Base-by-base conservation (phyloP, 1,284 basidiomycete species). In the Pisolithus thermaeus region DNA sequence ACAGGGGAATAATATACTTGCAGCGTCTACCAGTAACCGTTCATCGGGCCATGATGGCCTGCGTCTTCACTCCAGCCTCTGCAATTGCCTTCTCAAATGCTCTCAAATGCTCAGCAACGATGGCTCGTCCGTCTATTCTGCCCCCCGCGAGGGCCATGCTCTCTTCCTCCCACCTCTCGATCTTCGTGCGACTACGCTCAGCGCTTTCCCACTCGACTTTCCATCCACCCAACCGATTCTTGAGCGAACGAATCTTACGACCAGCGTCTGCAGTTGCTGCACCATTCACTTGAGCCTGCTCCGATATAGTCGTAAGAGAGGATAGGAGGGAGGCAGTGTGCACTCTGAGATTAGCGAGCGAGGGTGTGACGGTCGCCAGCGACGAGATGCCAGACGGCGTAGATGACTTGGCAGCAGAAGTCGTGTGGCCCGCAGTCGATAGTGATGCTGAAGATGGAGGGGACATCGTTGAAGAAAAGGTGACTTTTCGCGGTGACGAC, bases 251-350 rank as follows among this genome's bases (percentile, higher is more conserved):
- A 50, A 91, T 83, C 69, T 87, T 89, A 46, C 88, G 76, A 42
- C 88, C 89, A 2, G 89, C 86, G 54, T 91, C 89, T 3, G 88
- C 81, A 9, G 87, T 88, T 3, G 84, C 85, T 0, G 85, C 89
- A 18, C 85, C 81, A 60, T 90, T 89, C 46, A 90, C 87, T 64
- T 91, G 88, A 8, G 87, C 86, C 54, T 91, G 88, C 61, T 91
- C 88, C n/a, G 87, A 90, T 57, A 91, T 81, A 32, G 80, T 79
- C 3, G 81, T 77, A 36, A 91, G 76, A 7, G 87, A 87, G n/a
- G 81, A 71, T 39, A 84, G 80, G 43, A 90, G 78, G 4, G 85
- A 83, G 16, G 81, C 70, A 0, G 87, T 90, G 61, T 82, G 79
- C 23, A 81, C 77, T 37, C 88, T 84, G 51, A 90, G 71, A 58